Base-by-base conservation (phyloP, 805 yeast genomes). In the Scheffersomyces coipomensis region DNA sequence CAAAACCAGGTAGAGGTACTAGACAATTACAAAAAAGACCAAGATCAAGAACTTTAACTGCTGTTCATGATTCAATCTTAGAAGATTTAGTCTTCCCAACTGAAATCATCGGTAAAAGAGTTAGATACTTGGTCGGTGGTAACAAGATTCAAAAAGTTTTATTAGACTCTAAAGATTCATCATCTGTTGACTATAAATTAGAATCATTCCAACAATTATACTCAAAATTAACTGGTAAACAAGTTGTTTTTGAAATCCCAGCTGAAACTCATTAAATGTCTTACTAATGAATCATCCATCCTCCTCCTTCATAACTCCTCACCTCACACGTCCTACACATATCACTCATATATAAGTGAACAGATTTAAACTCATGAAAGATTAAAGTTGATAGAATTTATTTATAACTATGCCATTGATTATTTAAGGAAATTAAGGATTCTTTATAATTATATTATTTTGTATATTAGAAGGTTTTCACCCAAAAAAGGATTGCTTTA, bases 71-170 rank as follows among this genome's bases (percentile, higher is more conserved):
- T 79, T 88, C 88, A 75, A 79, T 91, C 78, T 88, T 91, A 74
- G 99, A 93, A 79, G 99, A 91, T 78, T 82, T 91, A 70, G 99
- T 93, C 58, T 91, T 85, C 97, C 99, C 99, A 76, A 90, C 98
- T 60, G 97, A 91, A 82, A 91, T 91, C 66, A 82, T 85, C 59
- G 99, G 99, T 76, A 93, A 93, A 89, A 89, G 99, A 81, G 91
- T 88, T 69, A 89, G 97, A 84, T 90, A 87, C 88, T 82, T 88
- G 72, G 95, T 88, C 64, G 98, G 98, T 76, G 99, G 99, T 76
- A 81, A 84, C 88, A 91, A 88, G 81, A 83, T 91, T 77, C 95
- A 91, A 78, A 93, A 93, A 82, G 91, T 91, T 57, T 83, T 88
- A 75, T 85, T 91, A 69, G 96, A 90, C 83, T 86, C 96, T 69